Percentiles rank a stretch among this genome's conserved stretches.
Evolutionary conservation across 306 rosid genomes (phyloP).

Genomic region (Ceratonia siliqua): DNA sequence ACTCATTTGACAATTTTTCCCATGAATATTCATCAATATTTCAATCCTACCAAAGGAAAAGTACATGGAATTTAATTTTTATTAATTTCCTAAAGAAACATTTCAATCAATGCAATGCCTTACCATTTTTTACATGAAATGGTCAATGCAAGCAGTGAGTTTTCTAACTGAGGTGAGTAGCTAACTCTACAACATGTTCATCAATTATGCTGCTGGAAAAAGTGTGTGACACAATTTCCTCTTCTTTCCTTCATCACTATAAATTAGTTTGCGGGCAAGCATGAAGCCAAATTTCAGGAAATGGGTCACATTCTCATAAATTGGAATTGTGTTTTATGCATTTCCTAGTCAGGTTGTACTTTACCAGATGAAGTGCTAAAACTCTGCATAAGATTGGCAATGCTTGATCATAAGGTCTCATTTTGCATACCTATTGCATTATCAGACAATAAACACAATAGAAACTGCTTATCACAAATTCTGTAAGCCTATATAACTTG

Average conservation of each 20-base stretch:
- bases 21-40: not conserved
- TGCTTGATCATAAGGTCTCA: not conserved
- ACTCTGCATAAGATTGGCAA: not conserved
- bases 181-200: not conserved
- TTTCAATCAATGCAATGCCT: not conserved
- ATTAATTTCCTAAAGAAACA: not conserved
- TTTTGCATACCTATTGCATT: not conserved
- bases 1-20: not conserved
- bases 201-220: not conserved
- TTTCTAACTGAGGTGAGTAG: not conserved
- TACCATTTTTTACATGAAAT: not conserved
- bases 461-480: slow-evolving; percentile 5
- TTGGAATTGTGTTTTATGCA: not conserved
- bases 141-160: not conserved
- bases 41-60: not conserved
- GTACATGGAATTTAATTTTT: not conserved
- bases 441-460: not conserved
- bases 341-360: not conserved
- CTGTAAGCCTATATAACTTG: not conserved
- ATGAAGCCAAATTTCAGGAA: not conserved
- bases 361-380: not conserved
- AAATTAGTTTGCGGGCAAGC: not conserved
- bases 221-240: not conserved
- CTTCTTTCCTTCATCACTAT: not conserved
- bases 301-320: not conserved